These are phyloP conservation scores for Solanum neorickii DNA, from an alignment of 257 asterid species.

Conservation along the genomic window DNA sequence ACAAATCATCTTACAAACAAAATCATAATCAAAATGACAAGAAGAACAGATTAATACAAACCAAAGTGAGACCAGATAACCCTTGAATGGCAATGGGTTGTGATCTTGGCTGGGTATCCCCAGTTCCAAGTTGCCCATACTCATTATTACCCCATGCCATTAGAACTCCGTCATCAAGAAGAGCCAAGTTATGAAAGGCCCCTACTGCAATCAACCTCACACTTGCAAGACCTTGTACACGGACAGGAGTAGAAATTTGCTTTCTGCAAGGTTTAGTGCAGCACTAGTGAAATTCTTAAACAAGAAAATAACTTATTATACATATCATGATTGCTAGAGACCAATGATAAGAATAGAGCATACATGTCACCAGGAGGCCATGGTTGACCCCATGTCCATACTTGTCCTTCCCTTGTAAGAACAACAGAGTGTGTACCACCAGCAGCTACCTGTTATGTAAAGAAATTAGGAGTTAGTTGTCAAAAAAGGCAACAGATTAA, in stretches of 20 bases:
- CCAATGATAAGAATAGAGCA: not conserved
- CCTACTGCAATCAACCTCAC: conserved; percentile 83
- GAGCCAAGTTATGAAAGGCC: conserved; percentile 97
- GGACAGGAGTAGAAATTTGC: conserved; percentile 93
- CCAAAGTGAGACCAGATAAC: conserved; percentile 71
- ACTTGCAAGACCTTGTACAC: conserved; percentile 86
- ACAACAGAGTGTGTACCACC: conserved; percentile 99
- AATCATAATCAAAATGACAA: not conserved
- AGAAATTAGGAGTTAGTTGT: not conserved
- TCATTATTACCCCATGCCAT: conserved; percentile 99
- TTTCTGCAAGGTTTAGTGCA: conserved; percentile 38
- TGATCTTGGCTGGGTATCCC: conserved; percentile 98
- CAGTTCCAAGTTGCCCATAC: conserved; percentile 97
- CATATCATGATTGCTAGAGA: not conserved
- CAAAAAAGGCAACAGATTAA: not conserved
- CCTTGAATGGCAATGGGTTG: conserved; percentile 93
- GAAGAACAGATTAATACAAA: conserved; percentile 14
- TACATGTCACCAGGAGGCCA: conserved; percentile 99
- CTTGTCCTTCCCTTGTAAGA: conserved; percentile 89
- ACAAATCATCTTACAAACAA: not conserved
- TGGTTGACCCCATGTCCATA: conserved; percentile 99
- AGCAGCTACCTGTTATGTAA: conserved; percentile 79
- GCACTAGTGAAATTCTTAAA: conserved; percentile 1
- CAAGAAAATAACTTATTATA: not conserved
- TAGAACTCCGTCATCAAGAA: conserved; percentile 62